These are phyloP conservation scores for Ashbya aceris DNA, from an alignment of 1,139 yeast genomes.

Conservation along the genomic window DNA sequence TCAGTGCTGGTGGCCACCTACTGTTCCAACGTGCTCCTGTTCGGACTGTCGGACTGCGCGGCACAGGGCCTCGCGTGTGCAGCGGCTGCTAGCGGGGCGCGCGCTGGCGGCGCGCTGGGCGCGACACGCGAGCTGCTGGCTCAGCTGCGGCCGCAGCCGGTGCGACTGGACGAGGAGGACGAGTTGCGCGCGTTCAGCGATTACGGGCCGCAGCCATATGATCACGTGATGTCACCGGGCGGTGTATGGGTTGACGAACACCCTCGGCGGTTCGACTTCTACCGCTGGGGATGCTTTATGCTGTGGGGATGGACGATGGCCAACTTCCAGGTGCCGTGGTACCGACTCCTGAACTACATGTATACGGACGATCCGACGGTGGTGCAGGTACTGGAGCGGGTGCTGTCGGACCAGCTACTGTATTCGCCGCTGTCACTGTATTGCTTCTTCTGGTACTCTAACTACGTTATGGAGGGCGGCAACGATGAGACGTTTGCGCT, in stretches of 20 bases:
- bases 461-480: slow-evolving; percentile 71
- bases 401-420: slow-evolving; percentile 78
- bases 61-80: slow-evolving; percentile 48
- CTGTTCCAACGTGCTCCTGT: slow-evolving; percentile 71
- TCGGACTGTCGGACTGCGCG: slow-evolving; percentile 80
- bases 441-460: slow-evolving; percentile 75
- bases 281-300: slow-evolving; percentile 71
- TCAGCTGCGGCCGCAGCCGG: no score
- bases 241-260: slow-evolving; percentile 17
- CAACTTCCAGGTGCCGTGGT: slow-evolving; percentile 84
- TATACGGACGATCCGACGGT: slow-evolving; percentile 76
- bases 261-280: slow-evolving; percentile 45
- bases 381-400: slow-evolving; percentile 76
- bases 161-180: slow-evolving; percentile 9
- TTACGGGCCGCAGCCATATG: slow-evolving; percentile 14
- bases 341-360: slow-evolving; percentile 63
- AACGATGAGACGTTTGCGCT: slow-evolving; percentile 51
- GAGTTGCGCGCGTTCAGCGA: slow-evolving; percentile 22
- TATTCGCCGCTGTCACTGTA: slow-evolving; percentile 82
- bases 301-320: slow-evolving; percentile 82
- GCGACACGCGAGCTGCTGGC: no score
- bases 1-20: slow-evolving; percentile 69
- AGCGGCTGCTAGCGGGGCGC: slow-evolving; percentile 7
- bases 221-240: slow-evolving; percentile 4
- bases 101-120: no score